Evolutionary conservation across 495 filamentous ascomycete genomes (phyloP).

Genomic region (Daldinia caldariorum): DNA sequence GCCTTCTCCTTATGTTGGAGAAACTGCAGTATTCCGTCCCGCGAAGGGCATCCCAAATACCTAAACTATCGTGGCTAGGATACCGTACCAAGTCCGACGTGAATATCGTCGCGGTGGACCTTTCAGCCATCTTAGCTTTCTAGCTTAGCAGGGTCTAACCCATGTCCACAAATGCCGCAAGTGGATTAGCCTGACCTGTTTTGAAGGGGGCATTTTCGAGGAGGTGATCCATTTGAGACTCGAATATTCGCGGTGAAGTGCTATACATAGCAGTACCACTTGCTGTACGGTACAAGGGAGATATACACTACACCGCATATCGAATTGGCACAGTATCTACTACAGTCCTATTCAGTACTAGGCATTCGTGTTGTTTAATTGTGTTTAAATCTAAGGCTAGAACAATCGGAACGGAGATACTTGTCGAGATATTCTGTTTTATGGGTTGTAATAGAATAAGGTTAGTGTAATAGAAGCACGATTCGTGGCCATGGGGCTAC

Average conservation of each 20-base stretch:
- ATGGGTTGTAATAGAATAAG: too few relatives aligned
- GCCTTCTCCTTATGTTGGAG: background rate
- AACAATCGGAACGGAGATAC: too few relatives aligned
- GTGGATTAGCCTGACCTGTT: conserved; percentile 27
- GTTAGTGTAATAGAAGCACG: too few relatives aligned
- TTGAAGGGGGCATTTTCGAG: conserved; percentile 28
- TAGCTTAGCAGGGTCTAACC: conserved; percentile 34
- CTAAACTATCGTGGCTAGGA: conserved; percentile 33
- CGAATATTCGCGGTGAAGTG: conserved; percentile 29
- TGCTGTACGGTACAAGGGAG: conserved; percentile 21
- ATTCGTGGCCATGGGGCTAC: conserved; percentile 30
- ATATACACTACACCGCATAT: conserved; percentile 44
- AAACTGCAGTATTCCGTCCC: conserved; percentile 1
- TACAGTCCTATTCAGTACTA: too few relatives aligned
- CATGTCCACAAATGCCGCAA: conserved; percentile 34
- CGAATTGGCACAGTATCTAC: too few relatives aligned
- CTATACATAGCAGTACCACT: too few relatives aligned
- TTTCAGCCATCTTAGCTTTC: conserved; percentile 27
- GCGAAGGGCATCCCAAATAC: background rate
- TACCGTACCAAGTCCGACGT: conserved; percentile 14
- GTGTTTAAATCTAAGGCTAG: too few relatives aligned
- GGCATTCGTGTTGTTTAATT: too few relatives aligned
- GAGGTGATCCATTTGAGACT: conserved; percentile 19
- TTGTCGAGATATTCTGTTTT: too few relatives aligned
- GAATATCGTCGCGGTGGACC: conserved; percentile 9